Base-by-base conservation (phyloP, 148 eudicot species). In the Selenicereus undatus region DNA sequence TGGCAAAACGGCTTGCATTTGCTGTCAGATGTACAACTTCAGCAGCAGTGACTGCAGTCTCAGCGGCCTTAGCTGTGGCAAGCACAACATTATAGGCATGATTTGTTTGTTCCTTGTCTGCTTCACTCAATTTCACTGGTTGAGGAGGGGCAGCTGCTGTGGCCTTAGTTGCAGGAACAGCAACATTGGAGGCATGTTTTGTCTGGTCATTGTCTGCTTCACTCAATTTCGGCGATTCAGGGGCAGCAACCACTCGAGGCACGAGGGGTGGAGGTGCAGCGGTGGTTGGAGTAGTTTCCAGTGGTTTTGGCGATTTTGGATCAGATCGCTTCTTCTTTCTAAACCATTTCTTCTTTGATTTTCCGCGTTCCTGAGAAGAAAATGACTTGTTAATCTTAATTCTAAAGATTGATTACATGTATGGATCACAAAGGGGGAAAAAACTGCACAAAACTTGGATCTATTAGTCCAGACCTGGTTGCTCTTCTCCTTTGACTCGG, bases 321-420 rank as follows among this genome's bases (percentile, higher is more conserved):
- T 73, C 79, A 13, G 86, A 43, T 42, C 81, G 71, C 78, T 79
- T 88, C 80, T 89, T 94, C 82, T 91, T 87, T 76, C 71, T 88
- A 45, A 84, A 80, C 92, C 85, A 85, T 81, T 87, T 91, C 79
- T 86, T 87, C 80, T 93, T 90, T 16, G 85, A 83, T 81, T 89
- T 93, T 81, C 74, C 81, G 21, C 83, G 86, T 86, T 87, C 87
- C 94, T 94, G 83, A 76, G 80, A 81, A 80, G 35, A 36, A 42
- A 3, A 20, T 29, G 29, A 71, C 21, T 18, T 36, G 24, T 5
- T 42, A 4, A 20, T 20, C 26, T 7, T 16, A 43, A 0, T 18
- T 43, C 30, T 48, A 21, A 65, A 74, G 48, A 24, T 64, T 22
- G 32, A 62, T 65, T 0, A 29, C 6, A 6, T 65, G 3, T 3